A percentile compares a stretch with the other conserved stretches of the same genome.
Evolutionary conservation across 78 protist species (phyloP).

Genomic region (Andalucia godoyi): DNA sequence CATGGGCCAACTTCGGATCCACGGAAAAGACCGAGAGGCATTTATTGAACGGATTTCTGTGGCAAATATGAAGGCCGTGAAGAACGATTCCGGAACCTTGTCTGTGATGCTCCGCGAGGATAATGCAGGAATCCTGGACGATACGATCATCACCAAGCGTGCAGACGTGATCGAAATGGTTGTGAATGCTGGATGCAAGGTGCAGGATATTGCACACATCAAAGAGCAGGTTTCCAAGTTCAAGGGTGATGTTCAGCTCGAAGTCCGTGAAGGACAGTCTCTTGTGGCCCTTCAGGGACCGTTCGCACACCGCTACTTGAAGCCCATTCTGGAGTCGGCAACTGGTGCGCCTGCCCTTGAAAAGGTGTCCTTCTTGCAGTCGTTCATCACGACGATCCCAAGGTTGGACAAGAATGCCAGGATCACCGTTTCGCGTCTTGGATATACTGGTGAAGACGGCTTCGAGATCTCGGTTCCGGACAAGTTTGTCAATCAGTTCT

Average conservation of each 20-base stretch:
- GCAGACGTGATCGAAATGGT: slow-evolving; percentile 69
- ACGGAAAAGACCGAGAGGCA: slow-evolving; percentile 68
- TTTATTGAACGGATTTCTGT: slow-evolving; percentile 67
- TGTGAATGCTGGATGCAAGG: slow-evolving; percentile 88
- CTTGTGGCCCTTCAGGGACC: slow-evolving; percentile 87
- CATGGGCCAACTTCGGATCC: slow-evolving; percentile 66
- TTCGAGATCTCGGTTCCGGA: slow-evolving; percentile 74
- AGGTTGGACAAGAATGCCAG: not conserved
- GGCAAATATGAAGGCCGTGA: slow-evolving; percentile 43
- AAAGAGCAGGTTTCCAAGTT: slow-evolving; percentile 17
- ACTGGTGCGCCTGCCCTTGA: no score
- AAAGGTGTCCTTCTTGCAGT: slow-evolving; percentile 57
- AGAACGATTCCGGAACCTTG: slow-evolving; percentile 12
- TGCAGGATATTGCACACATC: slow-evolving; percentile 73
- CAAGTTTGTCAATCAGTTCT: slow-evolving; percentile 21
- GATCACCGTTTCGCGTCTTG: slow-evolving; percentile 52
- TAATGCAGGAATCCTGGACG: slow-evolving; percentile 94
- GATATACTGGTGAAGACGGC: slow-evolving; percentile 98
- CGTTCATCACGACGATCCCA: not conserved
- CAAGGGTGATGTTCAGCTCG: slow-evolving; percentile 28
- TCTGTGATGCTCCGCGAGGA: slow-evolving; percentile 54
- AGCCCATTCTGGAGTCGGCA: not conserved
- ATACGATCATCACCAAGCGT: slow-evolving; percentile 56
- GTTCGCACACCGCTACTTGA: not conserved
- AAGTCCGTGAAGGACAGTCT: slow-evolving; percentile 20